Evolutionary conservation across 495 filamentous ascomycete genomes (phyloP), one percentile per base, ranked within the genome.

Genomic region (Trichocladium uniseriatum): DNA sequence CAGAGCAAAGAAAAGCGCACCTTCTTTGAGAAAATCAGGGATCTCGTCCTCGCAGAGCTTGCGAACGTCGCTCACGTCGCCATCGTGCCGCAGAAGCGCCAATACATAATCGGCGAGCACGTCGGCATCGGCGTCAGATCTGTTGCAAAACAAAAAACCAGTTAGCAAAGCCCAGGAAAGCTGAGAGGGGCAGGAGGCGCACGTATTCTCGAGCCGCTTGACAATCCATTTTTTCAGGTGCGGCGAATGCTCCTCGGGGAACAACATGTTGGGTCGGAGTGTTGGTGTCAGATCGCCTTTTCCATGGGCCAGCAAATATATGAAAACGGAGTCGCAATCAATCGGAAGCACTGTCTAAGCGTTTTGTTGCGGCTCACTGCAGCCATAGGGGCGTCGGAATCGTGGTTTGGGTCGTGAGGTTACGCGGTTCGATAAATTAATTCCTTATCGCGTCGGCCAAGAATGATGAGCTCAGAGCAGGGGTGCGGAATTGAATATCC

Each of bases 71-170:
- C 83, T 77, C n/a, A 79, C 77, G 18, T 81, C 76, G 51, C 85
- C 86, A 57, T 95, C 88, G 45, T 87, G 81, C 47, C 79, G 79
- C 28, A 95, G 73, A 9, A 98, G 79, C n/a, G 91, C 91, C 27
- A 96, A 71, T 0, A 98, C 87, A 60, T 96, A 98, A 61, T 98
- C 92, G 27, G 89, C 90, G 14, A 98, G 83, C 3, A 98, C 88
- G 58, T 95, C 89, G 24, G 88, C 82, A 64, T 98, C 92, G 40
- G 90, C 92, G 65, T 96, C 92, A 13, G 89, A 94, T 48, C 88
- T 95, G 51, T 8, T 57, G 15, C 22, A n/a, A 39, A 22, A 24
- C n/a, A 34, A 6, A 19, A 42, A 14, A 42, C 31, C 6, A 39
- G 45, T 53, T 24, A 59, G 43, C 20, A 1, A 43, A 28, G 22